Conservation (phyloP, 2,329 filamentous ascomycete species). For the Fusarium nygamai region DNA sequence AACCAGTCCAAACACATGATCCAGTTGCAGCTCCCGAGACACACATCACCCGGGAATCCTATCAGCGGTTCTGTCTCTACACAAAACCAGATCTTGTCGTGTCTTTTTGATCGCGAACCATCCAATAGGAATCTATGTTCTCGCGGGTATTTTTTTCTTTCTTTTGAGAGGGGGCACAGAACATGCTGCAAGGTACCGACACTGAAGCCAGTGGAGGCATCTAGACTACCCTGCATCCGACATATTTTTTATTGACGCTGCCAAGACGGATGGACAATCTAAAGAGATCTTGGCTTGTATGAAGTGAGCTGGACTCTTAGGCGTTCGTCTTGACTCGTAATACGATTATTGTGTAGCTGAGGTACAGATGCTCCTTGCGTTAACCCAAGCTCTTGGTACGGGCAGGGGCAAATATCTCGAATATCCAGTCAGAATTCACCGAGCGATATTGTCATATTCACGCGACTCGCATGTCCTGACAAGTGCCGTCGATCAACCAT, state of each 20-base stretch:
- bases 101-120: not conserved
- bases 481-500: constrained; percentile 9
- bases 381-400: not conserved
- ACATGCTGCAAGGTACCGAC: constrained; percentile 15
- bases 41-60: constrained; percentile 1
- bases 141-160: not conserved
- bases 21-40: constrained; percentile 18
- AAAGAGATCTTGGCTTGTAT: not conserved
- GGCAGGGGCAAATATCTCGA: not conserved
- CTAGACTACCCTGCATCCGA: constrained; percentile 23
- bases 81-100: not conserved
- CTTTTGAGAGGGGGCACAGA: not conserved
- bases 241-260: not conserved
- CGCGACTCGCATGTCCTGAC: not conserved
- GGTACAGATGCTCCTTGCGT: not conserved
- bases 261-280: not conserved
- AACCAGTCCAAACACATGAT: not conserved
- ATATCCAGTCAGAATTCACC: not conserved
- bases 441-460: not conserved
- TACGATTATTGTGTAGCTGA: not conserved
- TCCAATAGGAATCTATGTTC: not conserved
- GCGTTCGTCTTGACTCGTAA: not conserved
- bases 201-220: not conserved
- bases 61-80: not conserved
- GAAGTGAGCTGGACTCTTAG: not conserved